phyloP scores from a whole-genome alignment of 2,329 filamentous ascomycete species.

The Nannizzia gypsea region DNA sequence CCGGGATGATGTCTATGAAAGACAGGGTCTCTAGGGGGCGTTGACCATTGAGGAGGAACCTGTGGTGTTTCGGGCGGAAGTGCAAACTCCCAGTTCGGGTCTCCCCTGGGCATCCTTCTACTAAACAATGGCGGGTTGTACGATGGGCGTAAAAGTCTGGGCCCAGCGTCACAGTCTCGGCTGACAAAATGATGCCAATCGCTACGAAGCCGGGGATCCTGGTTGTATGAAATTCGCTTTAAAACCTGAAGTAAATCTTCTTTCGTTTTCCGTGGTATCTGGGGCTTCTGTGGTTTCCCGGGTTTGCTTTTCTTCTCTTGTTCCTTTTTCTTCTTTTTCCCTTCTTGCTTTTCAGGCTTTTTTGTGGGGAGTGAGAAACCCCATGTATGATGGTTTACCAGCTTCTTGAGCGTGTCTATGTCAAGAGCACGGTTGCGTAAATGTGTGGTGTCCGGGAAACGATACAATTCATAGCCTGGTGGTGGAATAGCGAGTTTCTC shows the following conservation, averaged over 20 bases:
- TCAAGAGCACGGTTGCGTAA: constrained; percentile 8
- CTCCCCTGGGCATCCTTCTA: constrained; percentile 7
- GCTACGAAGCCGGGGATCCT: constrained; percentile 9
- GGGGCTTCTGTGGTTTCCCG: too few species aligned
- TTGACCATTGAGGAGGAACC: not conserved
- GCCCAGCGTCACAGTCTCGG: constrained; percentile 13
- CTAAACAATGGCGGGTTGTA: constrained; percentile 12
- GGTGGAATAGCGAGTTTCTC: constrained; percentile 7
- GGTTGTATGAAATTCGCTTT: constrained; percentile 13
- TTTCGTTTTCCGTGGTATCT: constrained; percentile 8
- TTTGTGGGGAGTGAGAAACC: constrained; percentile 10
- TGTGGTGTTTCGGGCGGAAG: not conserved
- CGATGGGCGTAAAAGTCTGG: constrained; percentile 9
- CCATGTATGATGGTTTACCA: constrained; percentile 14
- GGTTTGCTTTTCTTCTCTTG: too few species aligned
- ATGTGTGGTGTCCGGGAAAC: constrained; percentile 12
- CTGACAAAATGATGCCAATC: constrained; percentile 12
- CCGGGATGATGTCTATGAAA: not conserved
- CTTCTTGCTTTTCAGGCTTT: not conserved
- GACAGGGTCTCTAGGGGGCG: not conserved
- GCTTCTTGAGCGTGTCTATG: constrained; percentile 6
- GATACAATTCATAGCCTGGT: constrained; percentile 12
- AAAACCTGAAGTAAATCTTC: constrained; percentile 11
- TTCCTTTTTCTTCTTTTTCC: too few species aligned
- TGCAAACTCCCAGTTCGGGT: not conserved